Conservation (phyloP, 352 stramenopile genomes). For the Phytophthora nicotianae region DNA sequence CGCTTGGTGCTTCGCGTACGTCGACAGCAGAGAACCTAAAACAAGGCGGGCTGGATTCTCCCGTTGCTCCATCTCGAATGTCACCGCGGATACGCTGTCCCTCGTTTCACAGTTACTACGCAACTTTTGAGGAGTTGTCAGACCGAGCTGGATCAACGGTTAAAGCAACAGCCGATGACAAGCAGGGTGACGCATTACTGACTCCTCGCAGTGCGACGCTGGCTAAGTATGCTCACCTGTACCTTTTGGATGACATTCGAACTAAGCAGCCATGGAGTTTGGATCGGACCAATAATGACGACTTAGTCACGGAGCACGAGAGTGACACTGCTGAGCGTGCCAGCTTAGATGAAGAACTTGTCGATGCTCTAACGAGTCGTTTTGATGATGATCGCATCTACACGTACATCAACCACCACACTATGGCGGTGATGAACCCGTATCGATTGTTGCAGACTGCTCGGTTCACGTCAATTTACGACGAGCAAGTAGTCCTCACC, state of each 20-base stretch:
- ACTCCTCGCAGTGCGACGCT: conserved; percentile 73
- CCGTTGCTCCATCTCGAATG: conserved; percentile 14
- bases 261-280: conserved; percentile 64
- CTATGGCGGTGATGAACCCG: conserved; percentile 75
- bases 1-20: conserved; percentile 4
- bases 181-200: conserved; percentile 21
- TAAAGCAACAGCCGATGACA: conserved; percentile 6
- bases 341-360: conserved; percentile 18
- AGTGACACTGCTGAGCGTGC: neutral
- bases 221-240: conserved; percentile 81
- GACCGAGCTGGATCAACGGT: conserved; percentile 11
- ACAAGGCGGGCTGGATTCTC: conserved; percentile 14
- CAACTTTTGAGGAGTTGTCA: conserved; percentile 66
- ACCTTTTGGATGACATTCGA: conserved; percentile 66
- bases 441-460: conserved; percentile 73
- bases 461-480: conserved; percentile 84
- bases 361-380: conserved; percentile 33
- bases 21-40: conserved; percentile 7
- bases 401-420: conserved; percentile 63
- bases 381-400: conserved; percentile 65
- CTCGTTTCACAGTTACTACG: conserved; percentile 78
- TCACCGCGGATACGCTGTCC: conserved; percentile 54
- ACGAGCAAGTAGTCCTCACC: conserved; percentile 74
- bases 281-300: conserved; percentile 46
- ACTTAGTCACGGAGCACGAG: conserved; percentile 35